Percentiles rank a stretch among this genome's conserved stretches.
phyloP scores from a whole-genome alignment of 345 rosid species.

The Mangifera indica region DNA sequence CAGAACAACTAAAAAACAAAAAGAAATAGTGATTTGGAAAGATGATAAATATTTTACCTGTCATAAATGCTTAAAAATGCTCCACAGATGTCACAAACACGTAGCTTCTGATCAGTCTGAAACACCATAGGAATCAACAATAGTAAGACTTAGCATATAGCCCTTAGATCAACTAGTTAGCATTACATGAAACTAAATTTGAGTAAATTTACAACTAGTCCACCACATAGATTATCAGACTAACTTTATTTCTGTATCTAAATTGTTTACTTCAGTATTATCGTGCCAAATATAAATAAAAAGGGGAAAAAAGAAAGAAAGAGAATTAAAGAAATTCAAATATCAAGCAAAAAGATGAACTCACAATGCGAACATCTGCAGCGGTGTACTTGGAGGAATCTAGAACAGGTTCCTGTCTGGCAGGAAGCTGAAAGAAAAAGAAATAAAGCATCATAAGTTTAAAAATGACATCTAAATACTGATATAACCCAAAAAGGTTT shows the following conservation, averaged over 20 bases:
- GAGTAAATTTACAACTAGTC: no score
- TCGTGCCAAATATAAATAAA: no score
- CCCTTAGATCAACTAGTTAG: no score
- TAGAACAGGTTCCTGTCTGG: slow-evolving; percentile 68
- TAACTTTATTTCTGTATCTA: no score
- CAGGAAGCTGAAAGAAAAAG: slow-evolving; percentile 55
- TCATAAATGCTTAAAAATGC: slow-evolving; percentile 65
- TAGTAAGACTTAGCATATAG: background rate
- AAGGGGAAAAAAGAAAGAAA: no score
- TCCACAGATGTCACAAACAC: slow-evolving; percentile 99
- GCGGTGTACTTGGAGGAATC: slow-evolving; percentile 91
- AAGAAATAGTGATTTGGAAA: slow-evolving; percentile 12
- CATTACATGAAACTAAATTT: no score
- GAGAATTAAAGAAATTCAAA: background rate
- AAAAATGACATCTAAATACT: background rate
- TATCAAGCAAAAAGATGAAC: slow-evolving; percentile 27
- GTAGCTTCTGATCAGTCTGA: slow-evolving; percentile 99
- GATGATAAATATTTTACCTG: background rate
- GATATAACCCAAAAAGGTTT: background rate
- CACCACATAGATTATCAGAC: no score
- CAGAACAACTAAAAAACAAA: slow-evolving; percentile 26
- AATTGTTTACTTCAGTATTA: no score
- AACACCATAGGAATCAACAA: slow-evolving; percentile 3
- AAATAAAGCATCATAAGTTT: background rate
- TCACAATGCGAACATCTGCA: slow-evolving; percentile 95